Percentiles rank a stretch among this genome's conserved stretches.
phyloP scores from a whole-genome alignment of 179 eudicot species.

The Sideroxylon spinosum region DNA sequence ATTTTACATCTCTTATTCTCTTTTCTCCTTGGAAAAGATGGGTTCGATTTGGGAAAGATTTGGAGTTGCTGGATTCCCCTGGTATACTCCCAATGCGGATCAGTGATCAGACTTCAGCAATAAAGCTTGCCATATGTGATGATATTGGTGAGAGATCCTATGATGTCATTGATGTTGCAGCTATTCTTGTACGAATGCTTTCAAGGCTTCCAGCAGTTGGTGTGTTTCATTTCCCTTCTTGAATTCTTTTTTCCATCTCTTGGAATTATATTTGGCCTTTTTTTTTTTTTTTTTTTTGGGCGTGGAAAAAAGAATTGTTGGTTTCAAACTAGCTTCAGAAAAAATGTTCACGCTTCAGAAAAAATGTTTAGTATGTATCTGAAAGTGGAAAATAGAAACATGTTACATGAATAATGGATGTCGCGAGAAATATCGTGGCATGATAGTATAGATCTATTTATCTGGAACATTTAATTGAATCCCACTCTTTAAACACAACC shows the following conservation, averaged over 20 bases:
- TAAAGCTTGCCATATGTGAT: constrained; percentile 97
- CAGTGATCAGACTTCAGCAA: constrained; percentile 86
- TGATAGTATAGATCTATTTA: neutral
- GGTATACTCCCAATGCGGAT: constrained; percentile 96
- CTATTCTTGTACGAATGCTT: constrained; percentile 80
- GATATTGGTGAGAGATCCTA: constrained; percentile 98
- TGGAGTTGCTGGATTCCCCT: constrained; percentile 92
- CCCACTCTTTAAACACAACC: neutral
- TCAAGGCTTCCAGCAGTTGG: constrained; percentile 76
- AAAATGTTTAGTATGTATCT: neutral
- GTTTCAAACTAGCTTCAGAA: neutral
- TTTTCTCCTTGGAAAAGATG: constrained; percentile 45
- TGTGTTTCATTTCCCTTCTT: constrained; percentile 28
- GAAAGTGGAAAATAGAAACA: neutral
- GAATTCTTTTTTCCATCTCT: constrained; percentile 5
- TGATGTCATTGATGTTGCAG: constrained; percentile 77
- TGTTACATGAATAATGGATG: neutral
- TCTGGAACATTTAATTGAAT: neutral
- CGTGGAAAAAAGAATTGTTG: neutral
- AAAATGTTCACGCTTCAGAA: neutral
- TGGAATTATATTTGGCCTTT: neutral
- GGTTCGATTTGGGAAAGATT: constrained; percentile 86
- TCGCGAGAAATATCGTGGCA: neutral
- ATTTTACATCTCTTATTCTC: neutral
- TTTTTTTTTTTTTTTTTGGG: neutral